Conservation (phyloP, 1,284 basidiomycete genomes). For the Peniophora sp. region DNA sequence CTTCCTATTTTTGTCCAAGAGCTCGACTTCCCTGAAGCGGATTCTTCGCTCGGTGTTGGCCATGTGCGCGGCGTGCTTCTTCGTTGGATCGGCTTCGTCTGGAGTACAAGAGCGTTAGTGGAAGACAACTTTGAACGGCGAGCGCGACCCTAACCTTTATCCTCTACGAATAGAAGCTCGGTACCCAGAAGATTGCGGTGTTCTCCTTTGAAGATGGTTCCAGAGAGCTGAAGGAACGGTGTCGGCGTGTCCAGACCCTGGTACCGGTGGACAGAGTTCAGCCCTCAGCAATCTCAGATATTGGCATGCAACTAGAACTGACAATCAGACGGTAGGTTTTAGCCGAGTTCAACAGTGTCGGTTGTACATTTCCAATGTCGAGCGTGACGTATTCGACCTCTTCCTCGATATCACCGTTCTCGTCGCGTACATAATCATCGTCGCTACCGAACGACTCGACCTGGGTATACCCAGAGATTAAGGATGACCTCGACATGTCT, state of each 20-base stretch:
- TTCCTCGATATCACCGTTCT: conserved; percentile 30
- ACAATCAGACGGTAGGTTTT: conserved; percentile 66
- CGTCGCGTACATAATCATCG: conserved; percentile 51
- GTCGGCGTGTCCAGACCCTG: conserved; percentile 71
- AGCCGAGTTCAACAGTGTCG: conserved; percentile 61
- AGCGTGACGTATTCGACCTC: conserved; percentile 63
- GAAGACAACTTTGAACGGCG: not conserved
- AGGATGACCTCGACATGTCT: conserved; percentile 9
- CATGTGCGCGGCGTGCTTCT: conserved; percentile 41
- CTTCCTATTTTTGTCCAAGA: conserved; percentile 31
- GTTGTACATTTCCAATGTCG: conserved; percentile 64
- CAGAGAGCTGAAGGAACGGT: conserved; percentile 67
- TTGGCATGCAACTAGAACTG: conserved; percentile 20
- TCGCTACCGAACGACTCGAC: conserved; percentile 53
- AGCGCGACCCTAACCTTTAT: conserved; percentile 33
- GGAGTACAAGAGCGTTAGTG: conserved; percentile 1
- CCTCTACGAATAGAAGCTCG: conserved; percentile 64
- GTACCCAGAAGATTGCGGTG: conserved; percentile 63
- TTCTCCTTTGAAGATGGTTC: conserved; percentile 60
- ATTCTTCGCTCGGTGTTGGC: conserved; percentile 55
- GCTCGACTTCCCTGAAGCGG: conserved; percentile 53
- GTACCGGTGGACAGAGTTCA: not conserved
- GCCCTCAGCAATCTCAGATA: not conserved
- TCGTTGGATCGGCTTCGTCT: conserved; percentile 35
- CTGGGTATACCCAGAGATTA: conserved; percentile 48